Base-by-base conservation (phyloP, 1,139 yeast genomes). In the Torulaspora pretoriensis region DNA sequence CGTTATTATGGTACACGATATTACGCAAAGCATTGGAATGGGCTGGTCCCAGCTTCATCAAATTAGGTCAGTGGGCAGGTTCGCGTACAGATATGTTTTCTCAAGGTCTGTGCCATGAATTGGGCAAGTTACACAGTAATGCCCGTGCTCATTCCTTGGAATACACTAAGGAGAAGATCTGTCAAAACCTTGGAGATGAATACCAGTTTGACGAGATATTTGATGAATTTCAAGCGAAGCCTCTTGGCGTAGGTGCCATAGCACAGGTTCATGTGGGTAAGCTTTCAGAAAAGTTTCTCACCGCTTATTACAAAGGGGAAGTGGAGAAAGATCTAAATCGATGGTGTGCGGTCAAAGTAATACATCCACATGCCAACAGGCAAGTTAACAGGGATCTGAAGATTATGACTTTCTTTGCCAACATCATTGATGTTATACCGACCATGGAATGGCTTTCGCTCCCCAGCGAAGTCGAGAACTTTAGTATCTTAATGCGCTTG, bases 1-100 rank as follows among this genome's bases (percentile, higher is more conserved):
- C 90, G 1, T 57, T 74, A 23, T 41, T 80, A 23, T 92, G 97
- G 97, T 90, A 77, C 64, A 66, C 67, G 44, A 69, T 81, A 47
- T 66, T 90, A 32, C 73, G 90, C 42, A 70, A 78, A 68, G 71
- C 85, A 1, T 80, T 94, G 50, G 96, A 92, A 63, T 53, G 72
- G 24, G 96, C 96, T 0, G 98, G 98, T 1, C 96, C 98, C 2
- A 83, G 96, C 5, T 92, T 92, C 65, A 87, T 92, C 51, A 92
- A 92, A 65, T 74, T 92, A 51, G 98, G 97, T 3, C 98, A 94
- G 70, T 92, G 99, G 99, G 98, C 98, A 0, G 97, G 97, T 2
- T 85, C 96, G n/a, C 77, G 99, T 67, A 86, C 96, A 0, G 99
- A 92, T 65, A 85, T 92, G 33, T 90, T 92, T 67, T 84, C 96